Conservation (phyloP, 2,329 filamentous ascomycete species). For the Fusarium zealandicum region DNA sequence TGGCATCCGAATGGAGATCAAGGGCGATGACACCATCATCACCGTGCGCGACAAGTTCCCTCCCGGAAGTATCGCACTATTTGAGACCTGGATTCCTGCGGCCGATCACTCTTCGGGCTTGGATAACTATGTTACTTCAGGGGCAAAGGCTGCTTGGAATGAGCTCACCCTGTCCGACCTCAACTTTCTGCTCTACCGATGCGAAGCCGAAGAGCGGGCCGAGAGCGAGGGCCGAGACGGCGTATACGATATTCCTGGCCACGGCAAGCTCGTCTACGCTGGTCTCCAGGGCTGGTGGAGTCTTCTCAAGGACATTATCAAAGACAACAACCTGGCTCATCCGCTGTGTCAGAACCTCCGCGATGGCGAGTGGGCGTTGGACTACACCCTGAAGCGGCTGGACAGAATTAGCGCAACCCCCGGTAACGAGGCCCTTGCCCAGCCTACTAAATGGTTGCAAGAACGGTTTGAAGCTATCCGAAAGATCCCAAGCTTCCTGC, state of each 20-base stretch:
- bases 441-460: constrained; percentile 79
- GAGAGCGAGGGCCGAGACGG: constrained; percentile 81
- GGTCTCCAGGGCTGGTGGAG: constrained; percentile 99
- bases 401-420: constrained; percentile 72
- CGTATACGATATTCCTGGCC: constrained; percentile 84
- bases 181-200: constrained; percentile 91
- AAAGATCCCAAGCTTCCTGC: constrained; percentile 83
- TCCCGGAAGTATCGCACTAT: constrained; percentile 91
- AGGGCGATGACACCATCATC: constrained; percentile 78
- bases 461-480: constrained; percentile 87
- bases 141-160: constrained; percentile 79
- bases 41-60: constrained; percentile 84
- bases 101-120: constrained; percentile 84
- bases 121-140: constrained; percentile 85
- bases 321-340: constrained; percentile 89
- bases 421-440: constrained; percentile 67
- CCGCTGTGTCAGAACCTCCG: constrained; percentile 92
- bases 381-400: constrained; percentile 83
- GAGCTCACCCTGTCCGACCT: constrained; percentile 80
- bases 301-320: constrained; percentile 81
- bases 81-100: constrained; percentile 93
- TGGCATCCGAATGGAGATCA: constrained; percentile 75
- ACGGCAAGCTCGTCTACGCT: constrained; percentile 89
- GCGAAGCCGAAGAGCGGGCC: constrained; percentile 86
- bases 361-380: constrained; percentile 89